A percentile compares a stretch with the other conserved stretches of the same genome.
phyloP scores from a whole-genome alignment of 768 basidiomycete species.

The Coprinopsis cinerea region DNA sequence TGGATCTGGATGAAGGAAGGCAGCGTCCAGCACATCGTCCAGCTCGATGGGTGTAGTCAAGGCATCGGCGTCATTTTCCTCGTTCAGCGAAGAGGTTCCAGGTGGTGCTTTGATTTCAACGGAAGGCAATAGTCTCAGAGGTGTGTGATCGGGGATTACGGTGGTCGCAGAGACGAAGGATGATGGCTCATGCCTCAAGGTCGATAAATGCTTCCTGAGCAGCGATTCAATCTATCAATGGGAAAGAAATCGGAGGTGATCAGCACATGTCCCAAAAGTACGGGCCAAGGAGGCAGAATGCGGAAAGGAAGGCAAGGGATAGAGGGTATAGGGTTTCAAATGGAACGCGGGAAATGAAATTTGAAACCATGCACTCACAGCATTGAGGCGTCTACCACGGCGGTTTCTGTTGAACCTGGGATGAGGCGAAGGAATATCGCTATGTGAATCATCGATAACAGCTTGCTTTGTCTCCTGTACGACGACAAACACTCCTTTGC shows the following conservation, averaged over 20 bases:
- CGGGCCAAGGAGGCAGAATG: constrained; percentile 7
- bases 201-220: constrained; percentile 28
- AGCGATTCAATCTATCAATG: constrained; percentile 31
- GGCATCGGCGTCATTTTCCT: constrained; percentile 21
- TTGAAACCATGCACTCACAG: constrained; percentile 23
- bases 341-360: constrained; percentile 11
- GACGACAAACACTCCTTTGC: constrained; percentile 36
- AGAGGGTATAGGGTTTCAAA: neutral
- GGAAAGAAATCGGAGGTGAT: constrained; percentile 11
- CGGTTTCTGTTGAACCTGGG: constrained; percentile 32
- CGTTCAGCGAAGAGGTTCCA: constrained; percentile 10
- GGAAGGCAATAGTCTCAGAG: constrained; percentile 9
- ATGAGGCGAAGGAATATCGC: constrained; percentile 46
- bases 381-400: constrained; percentile 17
- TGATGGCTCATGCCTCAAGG: constrained; percentile 18
- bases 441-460: constrained; percentile 39
- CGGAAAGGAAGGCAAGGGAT: constrained; percentile 11
- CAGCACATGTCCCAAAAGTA: constrained; percentile 11
- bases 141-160: constrained; percentile 18
- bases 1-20: constrained; percentile 59
- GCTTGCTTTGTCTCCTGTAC: constrained; percentile 31
- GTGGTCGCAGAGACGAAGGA: constrained; percentile 16
- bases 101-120: constrained; percentile 9
- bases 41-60: constrained; percentile 52
- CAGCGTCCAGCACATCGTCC: constrained; percentile 72